Evolutionary conservation across 2,329 filamentous ascomycete species (phyloP).

Genomic region (Arthrobotrys pseudoclavata): DNA sequence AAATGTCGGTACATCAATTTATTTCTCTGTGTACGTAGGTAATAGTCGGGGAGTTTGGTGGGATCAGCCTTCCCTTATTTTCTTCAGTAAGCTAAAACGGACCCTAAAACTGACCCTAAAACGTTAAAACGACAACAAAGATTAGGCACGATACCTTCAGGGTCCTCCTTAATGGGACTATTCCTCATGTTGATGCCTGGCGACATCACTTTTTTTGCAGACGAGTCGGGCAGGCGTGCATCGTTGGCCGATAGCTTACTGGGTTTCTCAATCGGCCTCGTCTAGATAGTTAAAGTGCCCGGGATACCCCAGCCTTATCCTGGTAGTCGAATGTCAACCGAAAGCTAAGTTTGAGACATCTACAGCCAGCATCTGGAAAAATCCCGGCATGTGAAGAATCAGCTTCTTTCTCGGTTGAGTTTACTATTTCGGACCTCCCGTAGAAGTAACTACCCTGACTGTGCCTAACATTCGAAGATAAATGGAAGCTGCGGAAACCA

Average conservation of each 20-base stretch:
- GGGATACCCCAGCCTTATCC: conserved; percentile 26
- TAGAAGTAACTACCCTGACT: background rate
- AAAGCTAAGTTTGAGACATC: conserved; percentile 37
- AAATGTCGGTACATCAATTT: conserved; percentile 3
- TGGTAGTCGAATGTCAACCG: conserved; percentile 43
- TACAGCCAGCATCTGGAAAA: conserved; percentile 15
- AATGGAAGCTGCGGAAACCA: conserved; percentile 21
- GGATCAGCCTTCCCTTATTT: conserved; percentile 11
- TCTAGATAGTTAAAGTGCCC: conserved; percentile 22
- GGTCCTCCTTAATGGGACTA: conserved; percentile 23
- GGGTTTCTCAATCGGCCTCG: conserved; percentile 37
- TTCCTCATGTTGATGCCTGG: conserved; percentile 35
- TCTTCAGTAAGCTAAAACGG: conserved; percentile 3
- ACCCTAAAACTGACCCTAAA: background rate
- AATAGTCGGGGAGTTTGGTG: conserved; percentile 8
- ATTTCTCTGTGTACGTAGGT: background rate
- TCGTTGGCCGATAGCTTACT: conserved; percentile 9
- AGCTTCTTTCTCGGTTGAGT: conserved; percentile 36
- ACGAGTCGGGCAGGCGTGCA: conserved; percentile 34
- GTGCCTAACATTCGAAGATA: conserved; percentile 25
- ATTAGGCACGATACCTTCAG: conserved; percentile 4
- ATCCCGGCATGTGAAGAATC: conserved; percentile 28
- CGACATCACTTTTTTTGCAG: conserved; percentile 8
- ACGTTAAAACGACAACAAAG: conserved; percentile 4
- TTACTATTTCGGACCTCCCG: conserved; percentile 11